Percentiles rank a stretch among this genome's conserved stretches.
These are phyloP conservation scores for Syncephalastrum contaminatum DNA, from an alignment of 371 early-diverging fungal genomes.

Conservation along the genomic window DNA sequence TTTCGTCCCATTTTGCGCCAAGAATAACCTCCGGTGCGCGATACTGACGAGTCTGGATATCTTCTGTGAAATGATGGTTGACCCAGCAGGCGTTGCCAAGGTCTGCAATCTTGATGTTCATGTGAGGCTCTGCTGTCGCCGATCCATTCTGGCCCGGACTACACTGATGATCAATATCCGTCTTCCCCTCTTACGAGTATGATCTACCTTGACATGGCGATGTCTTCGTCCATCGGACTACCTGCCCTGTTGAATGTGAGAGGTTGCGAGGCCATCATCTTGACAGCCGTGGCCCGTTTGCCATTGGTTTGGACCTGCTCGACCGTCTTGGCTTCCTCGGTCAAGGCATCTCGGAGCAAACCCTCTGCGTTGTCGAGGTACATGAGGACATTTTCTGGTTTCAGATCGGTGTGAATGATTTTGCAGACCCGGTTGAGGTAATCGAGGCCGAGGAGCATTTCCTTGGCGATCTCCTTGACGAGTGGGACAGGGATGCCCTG, in stretches of 20 bases:
- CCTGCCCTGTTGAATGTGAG: slow-evolving; percentile 1
- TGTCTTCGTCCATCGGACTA: too few species aligned
- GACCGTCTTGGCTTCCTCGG: not conserved
- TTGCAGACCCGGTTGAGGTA: slow-evolving; percentile 92
- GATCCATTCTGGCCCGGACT: too few species aligned
- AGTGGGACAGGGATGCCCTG: slow-evolving; percentile 84
- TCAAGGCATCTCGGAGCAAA: slow-evolving; percentile 33
- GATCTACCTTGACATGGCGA: too few species aligned
- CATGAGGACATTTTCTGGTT: slow-evolving; percentile 95
- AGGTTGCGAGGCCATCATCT: slow-evolving; percentile 42
- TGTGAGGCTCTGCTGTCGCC: slow-evolving; percentile 5
- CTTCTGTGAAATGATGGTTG: slow-evolving; percentile 92
- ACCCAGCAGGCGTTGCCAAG: slow-evolving; percentile 98
- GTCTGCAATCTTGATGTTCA: slow-evolving; percentile 94
- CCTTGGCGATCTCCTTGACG: slow-evolving; percentile 87
- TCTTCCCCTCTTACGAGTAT: too few species aligned
- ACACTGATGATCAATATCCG: too few species aligned
- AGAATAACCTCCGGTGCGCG: slow-evolving; percentile 97
- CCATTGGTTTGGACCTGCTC: not conserved
- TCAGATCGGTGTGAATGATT: slow-evolving; percentile 98
- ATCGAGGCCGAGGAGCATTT: slow-evolving; percentile 88
- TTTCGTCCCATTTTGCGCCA: slow-evolving; percentile 88
- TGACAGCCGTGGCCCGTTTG: slow-evolving; percentile 11
- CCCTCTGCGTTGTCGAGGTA: slow-evolving; percentile 86
- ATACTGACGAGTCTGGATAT: slow-evolving; percentile 98